phyloP scores from a whole-genome alignment of 2,329 filamentous ascomycete genomes.

The Colletotrichum spinosum region DNA sequence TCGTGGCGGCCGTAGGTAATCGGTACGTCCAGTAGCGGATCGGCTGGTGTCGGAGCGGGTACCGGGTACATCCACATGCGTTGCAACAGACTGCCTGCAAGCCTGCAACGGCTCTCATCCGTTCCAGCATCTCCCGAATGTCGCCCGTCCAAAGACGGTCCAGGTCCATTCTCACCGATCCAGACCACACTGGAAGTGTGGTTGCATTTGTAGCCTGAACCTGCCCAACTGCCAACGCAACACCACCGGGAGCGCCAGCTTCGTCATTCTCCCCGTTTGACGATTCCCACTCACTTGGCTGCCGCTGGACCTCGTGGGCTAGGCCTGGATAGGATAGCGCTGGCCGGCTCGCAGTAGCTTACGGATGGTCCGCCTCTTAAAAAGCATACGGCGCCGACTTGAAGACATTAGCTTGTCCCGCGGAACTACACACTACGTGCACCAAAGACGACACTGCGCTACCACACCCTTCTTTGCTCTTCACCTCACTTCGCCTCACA shows the following conservation, averaged over 20 bases:
- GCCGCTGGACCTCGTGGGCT: slow-evolving; percentile 26
- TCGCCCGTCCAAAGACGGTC: slow-evolving; percentile 4
- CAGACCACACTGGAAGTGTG: background rate
- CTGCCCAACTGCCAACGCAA: slow-evolving; percentile 17
- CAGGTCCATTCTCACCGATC: background rate
- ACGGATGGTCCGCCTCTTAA: slow-evolving; percentile 28
- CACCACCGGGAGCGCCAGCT: slow-evolving; percentile 8
- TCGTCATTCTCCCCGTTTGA: slow-evolving; percentile 35
- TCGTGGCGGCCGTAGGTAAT: background rate
- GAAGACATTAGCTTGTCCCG: slow-evolving; percentile 25
- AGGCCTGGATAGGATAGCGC: slow-evolving; percentile 33
- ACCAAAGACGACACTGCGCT: slow-evolving; percentile 14
- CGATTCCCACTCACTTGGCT: slow-evolving; percentile 17
- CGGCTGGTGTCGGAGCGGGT: slow-evolving; percentile 20
- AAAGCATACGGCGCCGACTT: slow-evolving; percentile 25
- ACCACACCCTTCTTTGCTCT: slow-evolving; percentile 13
- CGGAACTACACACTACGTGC: slow-evolving; percentile 13
- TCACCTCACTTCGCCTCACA: slow-evolving; percentile 12
- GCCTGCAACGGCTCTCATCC: slow-evolving; percentile 25
- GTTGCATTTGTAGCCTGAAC: slow-evolving; percentile 1
- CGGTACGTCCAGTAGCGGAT: slow-evolving; percentile 1
- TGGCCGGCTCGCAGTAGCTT: slow-evolving; percentile 21
- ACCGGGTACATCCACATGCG: slow-evolving; percentile 31
- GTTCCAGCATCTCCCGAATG: slow-evolving; percentile 4
- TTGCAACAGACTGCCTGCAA: slow-evolving; percentile 10